Conservation (phyloP, 345 rosid genomes). For the Litchi chinensis region DNA sequence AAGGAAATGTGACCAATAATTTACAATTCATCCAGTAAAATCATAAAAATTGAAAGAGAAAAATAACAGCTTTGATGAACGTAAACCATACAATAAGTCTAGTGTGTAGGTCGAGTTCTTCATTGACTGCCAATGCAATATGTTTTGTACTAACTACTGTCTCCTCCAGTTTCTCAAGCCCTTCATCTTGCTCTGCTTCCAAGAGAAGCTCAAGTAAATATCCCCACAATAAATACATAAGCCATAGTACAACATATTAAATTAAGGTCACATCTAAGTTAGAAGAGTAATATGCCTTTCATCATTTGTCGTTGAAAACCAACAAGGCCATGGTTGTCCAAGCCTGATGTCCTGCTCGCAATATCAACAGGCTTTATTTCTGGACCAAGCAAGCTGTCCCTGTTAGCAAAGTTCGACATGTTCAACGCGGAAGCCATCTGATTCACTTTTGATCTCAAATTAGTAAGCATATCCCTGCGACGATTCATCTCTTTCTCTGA, state of each 20-base stretch:
- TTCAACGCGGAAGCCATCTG: conserved; percentile 85
- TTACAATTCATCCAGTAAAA: background rate
- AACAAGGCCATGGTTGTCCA: conserved; percentile 88
- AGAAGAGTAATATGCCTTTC: conserved; percentile 59
- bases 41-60: conserved; percentile 4
- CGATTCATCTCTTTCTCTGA: conserved; percentile 96
- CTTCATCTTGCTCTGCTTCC: conserved; percentile 95
- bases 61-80: background rate
- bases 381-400: conserved; percentile 84
- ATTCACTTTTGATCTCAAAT: conserved; percentile 69
- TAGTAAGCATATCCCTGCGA: conserved; percentile 82
- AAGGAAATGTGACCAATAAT: conserved; percentile 2
- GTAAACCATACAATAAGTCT: conserved; percentile 71
- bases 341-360: conserved; percentile 57
- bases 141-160: conserved; percentile 89
- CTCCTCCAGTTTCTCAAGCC: conserved; percentile 88
- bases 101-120: conserved; percentile 84
- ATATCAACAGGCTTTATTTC: conserved; percentile 67
- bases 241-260: background rate
- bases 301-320: conserved; percentile 88
- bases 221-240: background rate
- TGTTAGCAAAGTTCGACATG: conserved; percentile 80
- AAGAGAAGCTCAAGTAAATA: conserved; percentile 14
- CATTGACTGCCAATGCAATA: conserved; percentile 85
- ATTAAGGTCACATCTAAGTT: background rate